phyloP scores from a whole-genome alignment of 352 stramenopile species.

The Albugo laibachii region DNA sequence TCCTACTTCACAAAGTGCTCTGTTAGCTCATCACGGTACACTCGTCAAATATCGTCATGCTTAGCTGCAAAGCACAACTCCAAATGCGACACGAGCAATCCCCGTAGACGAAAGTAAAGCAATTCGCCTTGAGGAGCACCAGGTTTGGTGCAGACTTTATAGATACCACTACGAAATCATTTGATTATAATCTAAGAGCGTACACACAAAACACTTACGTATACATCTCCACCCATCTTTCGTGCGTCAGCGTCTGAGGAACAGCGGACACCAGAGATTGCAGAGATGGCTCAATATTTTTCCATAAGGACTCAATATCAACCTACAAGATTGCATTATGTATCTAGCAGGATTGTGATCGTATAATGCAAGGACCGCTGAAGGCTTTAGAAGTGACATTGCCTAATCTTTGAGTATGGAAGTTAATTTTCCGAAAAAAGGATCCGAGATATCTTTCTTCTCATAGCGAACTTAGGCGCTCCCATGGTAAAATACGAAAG shows the following conservation, averaged over 20 bases:
- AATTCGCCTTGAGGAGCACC: constrained; percentile 58
- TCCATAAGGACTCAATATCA: constrained; percentile 72
- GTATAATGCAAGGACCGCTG: too few species aligned
- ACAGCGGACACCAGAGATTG: constrained; percentile 46
- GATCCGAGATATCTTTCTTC: too few species aligned
- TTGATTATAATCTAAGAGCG: neutral
- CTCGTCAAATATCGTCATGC: neutral
- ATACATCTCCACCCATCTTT: constrained; percentile 77
- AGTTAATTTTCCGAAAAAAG: too few species aligned
- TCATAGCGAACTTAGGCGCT: too few species aligned
- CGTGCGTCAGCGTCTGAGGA: constrained; percentile 46
- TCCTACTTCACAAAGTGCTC: constrained; percentile 11
- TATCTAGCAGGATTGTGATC: too few species aligned
- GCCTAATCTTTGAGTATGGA: too few species aligned
- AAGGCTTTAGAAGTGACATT: too few species aligned
- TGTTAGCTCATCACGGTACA: neutral
- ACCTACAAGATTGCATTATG: constrained; percentile 17
- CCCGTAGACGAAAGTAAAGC: constrained; percentile 59
- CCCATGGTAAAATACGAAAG: too few species aligned
- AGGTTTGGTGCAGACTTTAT: constrained; percentile 77
- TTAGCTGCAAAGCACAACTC: constrained; percentile 7
- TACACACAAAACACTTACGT: constrained; percentile 26
- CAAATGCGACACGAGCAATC: constrained; percentile 44
- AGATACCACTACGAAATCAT: constrained; percentile 31
- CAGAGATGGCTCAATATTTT: constrained; percentile 59